These are phyloP conservation scores for Cryptococcus maquisensis DNA, from an alignment of 1,284 basidiomycete genomes.

Conservation along the genomic window DNA sequence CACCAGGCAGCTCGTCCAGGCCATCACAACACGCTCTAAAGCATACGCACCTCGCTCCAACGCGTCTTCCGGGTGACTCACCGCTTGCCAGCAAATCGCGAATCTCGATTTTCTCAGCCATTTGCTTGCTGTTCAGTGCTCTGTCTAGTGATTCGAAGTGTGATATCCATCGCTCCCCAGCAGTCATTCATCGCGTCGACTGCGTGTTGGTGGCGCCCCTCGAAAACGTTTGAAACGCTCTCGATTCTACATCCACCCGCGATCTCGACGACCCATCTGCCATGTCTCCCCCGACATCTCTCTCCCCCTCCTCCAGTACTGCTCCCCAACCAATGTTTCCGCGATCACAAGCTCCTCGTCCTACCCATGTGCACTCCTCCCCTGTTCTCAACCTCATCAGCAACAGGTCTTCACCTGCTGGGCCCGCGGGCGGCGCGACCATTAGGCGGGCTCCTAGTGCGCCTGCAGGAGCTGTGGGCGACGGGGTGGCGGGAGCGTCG, in stretches of 20 bases:
- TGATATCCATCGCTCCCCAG: neutral
- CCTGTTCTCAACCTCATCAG: constrained; percentile 7
- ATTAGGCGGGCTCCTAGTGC: constrained; percentile 15
- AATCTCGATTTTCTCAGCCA: neutral
- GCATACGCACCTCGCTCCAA: too few relatives aligned
- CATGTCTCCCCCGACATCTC: constrained; percentile 10
- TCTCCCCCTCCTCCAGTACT: neutral
- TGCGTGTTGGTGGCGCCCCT: too few relatives aligned
- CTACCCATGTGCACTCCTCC: constrained; percentile 13
- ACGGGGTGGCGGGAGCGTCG: neutral
- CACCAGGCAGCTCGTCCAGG: too few relatives aligned
- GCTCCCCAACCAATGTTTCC: constrained; percentile 18
- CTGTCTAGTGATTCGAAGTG: too few relatives aligned
- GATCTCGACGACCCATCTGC: neutral
- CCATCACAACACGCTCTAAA: too few relatives aligned
- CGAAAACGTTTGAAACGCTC: too few relatives aligned
- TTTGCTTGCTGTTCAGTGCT: neutral
- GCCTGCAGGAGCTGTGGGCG: neutral
- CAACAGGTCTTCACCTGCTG: constrained; percentile 16
- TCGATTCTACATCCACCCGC: neutral
- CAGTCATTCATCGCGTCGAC: too few relatives aligned
- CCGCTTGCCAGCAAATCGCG: too few relatives aligned
- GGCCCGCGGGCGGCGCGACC: too few relatives aligned
- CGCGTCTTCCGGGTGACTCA: too few relatives aligned
- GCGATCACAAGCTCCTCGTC: constrained; percentile 21